Evolutionary conservation across 371 early-diverging fungal genomes (phyloP).

Genomic region (Apophysomyces variabilis): DNA sequence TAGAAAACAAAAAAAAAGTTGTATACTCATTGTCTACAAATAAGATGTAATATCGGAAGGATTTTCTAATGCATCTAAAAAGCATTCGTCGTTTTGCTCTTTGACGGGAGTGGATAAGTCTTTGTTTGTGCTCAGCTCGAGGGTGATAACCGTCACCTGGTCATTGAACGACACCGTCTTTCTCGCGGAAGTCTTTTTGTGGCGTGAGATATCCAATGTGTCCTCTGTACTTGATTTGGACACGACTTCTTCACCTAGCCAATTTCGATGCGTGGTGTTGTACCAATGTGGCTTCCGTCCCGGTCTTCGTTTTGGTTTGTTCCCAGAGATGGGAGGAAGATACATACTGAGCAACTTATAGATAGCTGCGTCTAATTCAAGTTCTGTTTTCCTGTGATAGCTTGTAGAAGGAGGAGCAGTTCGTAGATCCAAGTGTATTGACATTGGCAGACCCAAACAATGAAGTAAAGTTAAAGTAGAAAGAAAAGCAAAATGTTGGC

Average conservation of each 20-base stretch:
- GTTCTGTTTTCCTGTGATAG: not conserved
- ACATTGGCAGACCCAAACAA: not conserved
- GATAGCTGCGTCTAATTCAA: not conserved
- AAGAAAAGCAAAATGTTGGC: not conserved
- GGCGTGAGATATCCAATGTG: not conserved
- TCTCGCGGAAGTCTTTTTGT: not conserved
- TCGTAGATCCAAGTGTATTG: slow-evolving; percentile 2
- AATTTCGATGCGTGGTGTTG: not conserved
- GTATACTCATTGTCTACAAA: not conserved
- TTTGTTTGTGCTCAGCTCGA: slow-evolving; percentile 12
- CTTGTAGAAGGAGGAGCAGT: not conserved
- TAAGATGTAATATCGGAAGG: not conserved
- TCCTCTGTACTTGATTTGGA: not conserved
- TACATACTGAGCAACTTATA: not conserved
- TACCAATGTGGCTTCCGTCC: not conserved
- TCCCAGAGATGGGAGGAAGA: not conserved
- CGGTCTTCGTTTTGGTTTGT: not conserved
- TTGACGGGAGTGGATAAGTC: not conserved
- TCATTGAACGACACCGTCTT: slow-evolving; percentile 37
- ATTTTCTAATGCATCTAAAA: slow-evolving; percentile 29
- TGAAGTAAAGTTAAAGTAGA: too few species aligned
- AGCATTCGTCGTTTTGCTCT: slow-evolving; percentile 20
- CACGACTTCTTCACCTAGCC: not conserved
- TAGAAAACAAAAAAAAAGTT: not conserved
- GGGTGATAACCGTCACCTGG: slow-evolving; percentile 20